Evolutionary conservation across 1,139 yeast genomes (phyloP), one percentile per base, ranked within the genome.

Genomic region (Yamadazyma blattariae): DNA sequence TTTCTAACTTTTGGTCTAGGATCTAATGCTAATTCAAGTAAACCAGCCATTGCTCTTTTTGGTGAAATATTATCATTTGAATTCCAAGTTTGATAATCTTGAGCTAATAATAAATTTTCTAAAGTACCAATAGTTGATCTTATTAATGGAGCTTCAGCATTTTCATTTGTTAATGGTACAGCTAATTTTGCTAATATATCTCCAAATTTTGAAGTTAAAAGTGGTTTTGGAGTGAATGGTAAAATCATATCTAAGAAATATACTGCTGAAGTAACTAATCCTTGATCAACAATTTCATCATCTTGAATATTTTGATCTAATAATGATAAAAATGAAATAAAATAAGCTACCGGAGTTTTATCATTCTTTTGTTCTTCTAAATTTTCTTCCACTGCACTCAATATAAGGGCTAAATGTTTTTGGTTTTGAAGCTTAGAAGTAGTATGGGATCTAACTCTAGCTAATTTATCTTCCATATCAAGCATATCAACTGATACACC

Each of bases 1-100:
- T 86, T 88, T 59, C 99, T 79, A 10, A 94, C 95, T 54, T 94
- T 94, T 23, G 99, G 98, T 56, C 98, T 77, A 29, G 87, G 82
- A 57, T 94, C 98, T 36, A 86, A 64, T 1, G 92, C 77, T 44
- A 89, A 71, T 51, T 88, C 90, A 42, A 92, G 64, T 40, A 94
- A 62, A 25, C 95, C 97, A 32, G 78, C 74, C 42, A 90, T 64
- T 18, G 94, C 96, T 64, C 95, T 78, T 53, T 75, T 77, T 21
- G 97, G 95, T 20, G 92, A 82, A 45, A 86, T 69, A 35, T 74
- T 74, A 57, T 67, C 67, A 18, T 55, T 46, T 5, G 67, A 52
- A 10, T 40, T 45, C 98, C 98, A 92, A 18, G 88, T 77, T 42
- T 75, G 75, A 29, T 75, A 67, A 52, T 88, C 96, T 56, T 92